Percentiles rank a stretch among this genome's conserved stretches.
Evolutionary conservation across 169 alveolate species (phyloP).

Genomic region (Plasmodium gaboni): DNA sequence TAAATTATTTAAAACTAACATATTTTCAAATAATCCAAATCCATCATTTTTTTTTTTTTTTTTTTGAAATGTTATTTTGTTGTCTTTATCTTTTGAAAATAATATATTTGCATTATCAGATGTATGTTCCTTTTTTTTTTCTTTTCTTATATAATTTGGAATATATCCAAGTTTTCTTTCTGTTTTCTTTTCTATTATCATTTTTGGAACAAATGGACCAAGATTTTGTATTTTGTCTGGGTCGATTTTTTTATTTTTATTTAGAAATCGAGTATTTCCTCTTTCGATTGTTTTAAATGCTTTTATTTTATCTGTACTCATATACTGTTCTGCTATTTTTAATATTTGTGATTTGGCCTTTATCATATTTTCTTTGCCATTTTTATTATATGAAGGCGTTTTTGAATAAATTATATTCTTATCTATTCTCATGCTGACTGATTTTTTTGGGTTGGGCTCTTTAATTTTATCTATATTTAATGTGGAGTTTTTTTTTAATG

Average conservation of each 20-base stretch:
- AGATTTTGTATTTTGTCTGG: background rate
- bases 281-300: conserved; percentile 29
- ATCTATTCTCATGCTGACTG: conserved; percentile 41
- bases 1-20: conserved; percentile 22
- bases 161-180: conserved; percentile 6
- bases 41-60: conserved; percentile 10
- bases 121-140: background rate
- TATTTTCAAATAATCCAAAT: conserved; percentile 49
- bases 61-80: conserved; percentile 5
- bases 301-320: conserved; percentile 52
- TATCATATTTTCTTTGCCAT: conserved; percentile 37
- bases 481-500: conserved; percentile 37
- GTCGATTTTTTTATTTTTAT: conserved; percentile 10
- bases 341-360: conserved; percentile 56
- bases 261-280: conserved; percentile 22
- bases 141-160: conserved; percentile 17
- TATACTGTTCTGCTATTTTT: conserved; percentile 53
- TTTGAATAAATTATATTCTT: conserved; percentile 32
- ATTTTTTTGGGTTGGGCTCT: conserved; percentile 21
- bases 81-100: background rate
- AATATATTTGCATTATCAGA: background rate
- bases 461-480: conserved; percentile 14
- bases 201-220: conserved; percentile 27
- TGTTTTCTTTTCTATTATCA: background rate
- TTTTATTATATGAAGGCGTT: conserved; percentile 39